Evolutionary conservation across 225 moss, liverwort and hornwort genomes (phyloP), one percentile per base, ranked within the genome.

Genomic region (Pseudoscleropodium purum): DNA sequence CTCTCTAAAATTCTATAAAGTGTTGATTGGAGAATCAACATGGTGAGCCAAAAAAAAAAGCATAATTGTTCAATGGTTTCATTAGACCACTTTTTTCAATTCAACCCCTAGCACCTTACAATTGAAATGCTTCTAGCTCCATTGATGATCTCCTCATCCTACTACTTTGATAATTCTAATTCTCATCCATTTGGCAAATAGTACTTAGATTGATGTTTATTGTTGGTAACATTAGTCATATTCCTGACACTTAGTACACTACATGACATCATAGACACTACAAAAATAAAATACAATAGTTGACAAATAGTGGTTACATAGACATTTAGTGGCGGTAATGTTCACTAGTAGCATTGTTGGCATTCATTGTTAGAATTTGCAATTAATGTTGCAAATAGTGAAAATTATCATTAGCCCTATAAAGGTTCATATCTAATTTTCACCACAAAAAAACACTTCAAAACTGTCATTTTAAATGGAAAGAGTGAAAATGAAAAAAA

Each of bases 11-110:
- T 45, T 45, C 4, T 6, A 45, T 6, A 74, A 16, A 27, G 9
- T 45, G 2, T 29, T 29, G 10, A 45, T 8, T 43, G 2, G 10
- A 3, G 4, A 18, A 29, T 43, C 45, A 45, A 30, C 4, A 45
- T 18, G 4, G 0, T 0, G 2, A 74, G 6, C 11, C 10, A 21
- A 21, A 18, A 0, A 1, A 30, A 72, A 27, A 70, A 72, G 5
- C 3, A 30, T 0, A 18, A 1, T 45, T 74, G 29, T 29, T 43
- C 45, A 45, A 17, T 45, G 29, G 17, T 74, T 45, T 18, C 6
- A 45, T 27, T 73, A 5, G 17, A 29, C 29, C 10, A 16, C 10
- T 73, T 73, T 73, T 73, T 43, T 17, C 23, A 43, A 17, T 43
- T 73, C 5, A 1, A 0, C 43, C 16, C 6, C 4, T 15, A 5